phyloP scores from a whole-genome alignment of 2,329 filamentous ascomycete species.

The Xylariaceae sp. region DNA sequence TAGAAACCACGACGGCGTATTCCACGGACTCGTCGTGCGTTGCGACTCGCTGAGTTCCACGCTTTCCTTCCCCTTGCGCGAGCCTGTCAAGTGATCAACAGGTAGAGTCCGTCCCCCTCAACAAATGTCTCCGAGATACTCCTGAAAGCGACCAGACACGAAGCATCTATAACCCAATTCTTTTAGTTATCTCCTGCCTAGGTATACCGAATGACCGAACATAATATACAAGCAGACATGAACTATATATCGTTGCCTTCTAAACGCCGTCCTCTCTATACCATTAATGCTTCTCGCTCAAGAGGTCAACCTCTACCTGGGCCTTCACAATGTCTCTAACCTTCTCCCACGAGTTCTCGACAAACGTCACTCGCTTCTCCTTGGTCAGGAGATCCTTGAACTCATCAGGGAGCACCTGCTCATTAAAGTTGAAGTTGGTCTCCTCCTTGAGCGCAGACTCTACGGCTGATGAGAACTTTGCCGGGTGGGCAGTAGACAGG shows the following conservation, averaged over 20 bases:
- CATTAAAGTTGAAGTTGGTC: conserved; percentile 67
- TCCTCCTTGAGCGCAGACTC: conserved; percentile 68
- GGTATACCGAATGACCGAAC: neutral
- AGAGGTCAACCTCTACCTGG: conserved; percentile 63
- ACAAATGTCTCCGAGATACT: too few relatives aligned
- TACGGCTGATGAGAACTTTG: conserved; percentile 87
- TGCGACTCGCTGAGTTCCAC: too few relatives aligned
- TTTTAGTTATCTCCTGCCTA: neutral
- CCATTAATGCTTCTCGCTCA: conserved; percentile 28
- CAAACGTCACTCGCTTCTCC: conserved; percentile 66
- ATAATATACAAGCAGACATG: neutral
- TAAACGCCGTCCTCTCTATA: neutral
- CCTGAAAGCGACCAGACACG: too few relatives aligned
- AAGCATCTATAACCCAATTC: too few relatives aligned
- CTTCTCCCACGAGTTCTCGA: conserved; percentile 66
- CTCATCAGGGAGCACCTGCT: conserved; percentile 71
- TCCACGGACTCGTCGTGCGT: too few relatives aligned
- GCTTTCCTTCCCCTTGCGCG: too few relatives aligned
- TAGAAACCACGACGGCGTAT: too few relatives aligned
- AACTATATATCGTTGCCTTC: neutral
- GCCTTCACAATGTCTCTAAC: conserved; percentile 70
- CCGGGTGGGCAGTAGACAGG: conserved; percentile 89
- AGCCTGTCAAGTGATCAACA: too few relatives aligned
- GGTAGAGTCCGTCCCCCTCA: too few relatives aligned
- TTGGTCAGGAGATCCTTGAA: conserved; percentile 73